A percentile compares a stretch with the other conserved stretches of the same genome.
Evolutionary conservation across 805 yeast species (phyloP).

Genomic region (Jamesozyma piceae): DNA sequence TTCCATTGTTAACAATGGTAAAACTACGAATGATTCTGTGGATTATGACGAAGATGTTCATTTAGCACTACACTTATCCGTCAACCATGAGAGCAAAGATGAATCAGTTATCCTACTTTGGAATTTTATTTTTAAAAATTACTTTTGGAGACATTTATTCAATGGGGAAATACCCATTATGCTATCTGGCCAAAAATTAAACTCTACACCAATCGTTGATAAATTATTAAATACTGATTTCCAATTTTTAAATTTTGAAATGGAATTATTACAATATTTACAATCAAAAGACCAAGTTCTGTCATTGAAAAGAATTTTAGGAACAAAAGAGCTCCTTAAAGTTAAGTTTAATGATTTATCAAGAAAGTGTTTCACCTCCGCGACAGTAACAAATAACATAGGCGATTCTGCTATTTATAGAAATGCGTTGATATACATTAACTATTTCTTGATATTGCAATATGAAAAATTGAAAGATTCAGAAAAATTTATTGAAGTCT

Average conservation of each 20-base stretch:
- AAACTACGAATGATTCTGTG: constrained; percentile 7
- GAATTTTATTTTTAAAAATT: constrained; percentile 25
- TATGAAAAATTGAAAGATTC: constrained; percentile 16
- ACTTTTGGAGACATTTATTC: constrained; percentile 24
- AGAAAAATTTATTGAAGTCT: constrained; percentile 12
- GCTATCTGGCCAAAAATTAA: constrained; percentile 6
- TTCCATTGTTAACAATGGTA: constrained; percentile 5
- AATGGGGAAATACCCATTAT: constrained; percentile 24
- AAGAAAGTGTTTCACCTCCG: constrained; percentile 18
- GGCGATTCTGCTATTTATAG: constrained; percentile 25
- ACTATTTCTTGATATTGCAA: constrained; percentile 21
- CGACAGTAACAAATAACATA: constrained; percentile 19
- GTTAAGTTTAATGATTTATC: constrained; percentile 14
- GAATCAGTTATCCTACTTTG: constrained; percentile 15
- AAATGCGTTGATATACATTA: constrained; percentile 17
- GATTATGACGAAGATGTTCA: constrained; percentile 26
- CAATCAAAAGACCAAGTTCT: constrained; percentile 20
- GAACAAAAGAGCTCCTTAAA: constrained; percentile 14
- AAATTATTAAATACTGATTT: constrained; percentile 18
- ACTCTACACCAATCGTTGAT: constrained; percentile 20
- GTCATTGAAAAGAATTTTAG: constrained; percentile 16
- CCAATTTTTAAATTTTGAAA: constrained; percentile 15
- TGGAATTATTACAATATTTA: constrained; percentile 20
- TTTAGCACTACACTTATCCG: constrained; percentile 18
- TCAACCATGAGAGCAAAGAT: constrained; percentile 23